These are phyloP conservation scores for Epichloe amarillans DNA, from an alignment of 2,329 filamentous ascomycete species.

Conservation along the genomic window DNA sequence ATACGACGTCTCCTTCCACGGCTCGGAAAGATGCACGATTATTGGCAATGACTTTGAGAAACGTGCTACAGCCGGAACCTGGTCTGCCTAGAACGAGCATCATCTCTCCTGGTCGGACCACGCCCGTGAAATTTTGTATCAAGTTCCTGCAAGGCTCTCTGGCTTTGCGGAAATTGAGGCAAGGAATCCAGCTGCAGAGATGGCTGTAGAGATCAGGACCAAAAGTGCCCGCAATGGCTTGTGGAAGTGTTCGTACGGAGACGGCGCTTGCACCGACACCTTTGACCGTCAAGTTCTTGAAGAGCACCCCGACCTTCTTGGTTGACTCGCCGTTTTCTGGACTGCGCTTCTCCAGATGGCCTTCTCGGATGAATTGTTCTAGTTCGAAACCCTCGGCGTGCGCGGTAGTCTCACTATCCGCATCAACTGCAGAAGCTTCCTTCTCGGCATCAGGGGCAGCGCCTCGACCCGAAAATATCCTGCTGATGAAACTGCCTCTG, in stretches of 20 bases:
- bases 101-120: slow-evolving; percentile 23
- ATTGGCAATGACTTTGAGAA: slow-evolving; percentile 64
- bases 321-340: slow-evolving; percentile 38
- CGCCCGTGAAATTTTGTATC: slow-evolving; percentile 19
- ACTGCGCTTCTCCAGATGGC: slow-evolving; percentile 61
- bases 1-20: slow-evolving; percentile 43
- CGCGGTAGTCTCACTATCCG: slow-evolving; percentile 1
- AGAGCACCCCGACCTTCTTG: slow-evolving; percentile 68
- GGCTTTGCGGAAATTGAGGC: background rate
- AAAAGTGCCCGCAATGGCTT: slow-evolving; percentile 65
- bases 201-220: slow-evolving; percentile 64
- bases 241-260: slow-evolving; percentile 59
- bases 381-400: slow-evolving; percentile 51
- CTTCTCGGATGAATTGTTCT: slow-evolving; percentile 56
- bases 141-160: slow-evolving; percentile 1
- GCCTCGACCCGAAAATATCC: background rate
- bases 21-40: slow-evolving; percentile 43
- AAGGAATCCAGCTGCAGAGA: slow-evolving; percentile 29
- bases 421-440: background rate
- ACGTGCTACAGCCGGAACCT: slow-evolving; percentile 63
- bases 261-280: slow-evolving; percentile 53
- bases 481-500: background rate
- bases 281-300: slow-evolving; percentile 63
- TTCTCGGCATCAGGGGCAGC: slow-evolving; percentile 2
- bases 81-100: slow-evolving; percentile 48